Percentiles rank a stretch among this genome's conserved stretches.
Conservation (phyloP, 257 asterid genomes). For the Solanum chiquidenum region DNA sequence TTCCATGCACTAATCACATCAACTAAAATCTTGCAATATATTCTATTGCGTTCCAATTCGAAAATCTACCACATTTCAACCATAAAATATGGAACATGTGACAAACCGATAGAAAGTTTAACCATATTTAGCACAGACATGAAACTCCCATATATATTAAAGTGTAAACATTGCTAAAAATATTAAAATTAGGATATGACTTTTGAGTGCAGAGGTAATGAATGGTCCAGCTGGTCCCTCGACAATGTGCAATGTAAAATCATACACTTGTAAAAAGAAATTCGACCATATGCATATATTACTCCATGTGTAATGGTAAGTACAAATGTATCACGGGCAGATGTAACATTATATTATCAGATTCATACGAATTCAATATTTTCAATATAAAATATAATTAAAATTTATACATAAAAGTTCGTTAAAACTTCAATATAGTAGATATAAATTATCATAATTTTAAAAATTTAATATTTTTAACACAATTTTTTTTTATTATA, state of each 20-base stretch:
- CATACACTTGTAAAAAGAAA: background rate
- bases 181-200: background rate
- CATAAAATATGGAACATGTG: background rate
- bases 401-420: too few species aligned
- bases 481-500: too few species aligned
- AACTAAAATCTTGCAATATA: background rate
- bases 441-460: background rate
- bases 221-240: background rate
- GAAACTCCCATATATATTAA: background rate
- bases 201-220: background rate
- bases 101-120: background rate
- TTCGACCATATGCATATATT: background rate
- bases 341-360: background rate
- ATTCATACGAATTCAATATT: background rate
- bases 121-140: background rate
- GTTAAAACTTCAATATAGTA: too few species aligned
- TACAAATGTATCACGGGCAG: background rate
- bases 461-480: too few species aligned
- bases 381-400: too few species aligned
- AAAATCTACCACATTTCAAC: background rate
- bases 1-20: background rate
- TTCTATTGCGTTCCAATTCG: background rate
- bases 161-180: background rate
- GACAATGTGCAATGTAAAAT: background rate
- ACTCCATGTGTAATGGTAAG: background rate